A percentile compares a stretch with the other conserved stretches of the same genome.
These are phyloP conservation scores for Lecanicillium sp. DNA, from an alignment of 2,329 filamentous ascomycete species.

Conservation along the genomic window DNA sequence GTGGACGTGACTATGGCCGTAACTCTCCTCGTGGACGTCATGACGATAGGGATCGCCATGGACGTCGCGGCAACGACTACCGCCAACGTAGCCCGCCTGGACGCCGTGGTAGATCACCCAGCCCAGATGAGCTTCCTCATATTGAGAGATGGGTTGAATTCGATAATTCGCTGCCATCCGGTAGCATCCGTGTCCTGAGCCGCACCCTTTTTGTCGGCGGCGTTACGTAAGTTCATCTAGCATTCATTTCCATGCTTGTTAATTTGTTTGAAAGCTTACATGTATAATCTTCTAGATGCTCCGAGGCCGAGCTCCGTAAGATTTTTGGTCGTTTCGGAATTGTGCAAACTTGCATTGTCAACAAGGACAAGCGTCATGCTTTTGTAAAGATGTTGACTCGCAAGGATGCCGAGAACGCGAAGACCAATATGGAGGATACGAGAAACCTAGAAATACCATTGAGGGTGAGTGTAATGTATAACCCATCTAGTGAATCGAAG, in stretches of 20 bases:
- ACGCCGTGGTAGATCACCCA: conserved; percentile 57
- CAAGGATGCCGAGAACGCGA: conserved; percentile 73
- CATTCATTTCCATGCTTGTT: no score
- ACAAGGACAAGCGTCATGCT: conserved; percentile 94
- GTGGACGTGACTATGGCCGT: conserved; percentile 58
- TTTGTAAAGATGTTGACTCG: conserved; percentile 98
- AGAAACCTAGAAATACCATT: conserved; percentile 65
- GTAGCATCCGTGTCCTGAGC: conserved; percentile 86
- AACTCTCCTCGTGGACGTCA: conserved; percentile 54
- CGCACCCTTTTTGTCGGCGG: conserved; percentile 94
- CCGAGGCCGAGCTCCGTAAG: conserved; percentile 71
- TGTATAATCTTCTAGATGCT: conserved; percentile 47
- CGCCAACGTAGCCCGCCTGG: conserved; percentile 78
- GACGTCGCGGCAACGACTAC: conserved; percentile 59
- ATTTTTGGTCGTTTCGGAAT: conserved; percentile 77
- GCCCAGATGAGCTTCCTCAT: conserved; percentile 32
- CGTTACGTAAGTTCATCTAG: conserved; percentile 67
- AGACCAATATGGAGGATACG: conserved; percentile 77
- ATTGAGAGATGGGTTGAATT: conserved; percentile 66
- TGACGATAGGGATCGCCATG: conserved; percentile 42
- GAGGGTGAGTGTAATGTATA: conserved; percentile 44
- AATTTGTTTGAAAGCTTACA: no score
- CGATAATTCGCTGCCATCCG: conserved; percentile 64
- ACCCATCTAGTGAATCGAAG: conserved; percentile 12
- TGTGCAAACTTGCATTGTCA: conserved; percentile 96